Base-by-base conservation (phyloP, 2,329 filamentous ascomycete genomes). In the Fusarium virguliforme region DNA sequence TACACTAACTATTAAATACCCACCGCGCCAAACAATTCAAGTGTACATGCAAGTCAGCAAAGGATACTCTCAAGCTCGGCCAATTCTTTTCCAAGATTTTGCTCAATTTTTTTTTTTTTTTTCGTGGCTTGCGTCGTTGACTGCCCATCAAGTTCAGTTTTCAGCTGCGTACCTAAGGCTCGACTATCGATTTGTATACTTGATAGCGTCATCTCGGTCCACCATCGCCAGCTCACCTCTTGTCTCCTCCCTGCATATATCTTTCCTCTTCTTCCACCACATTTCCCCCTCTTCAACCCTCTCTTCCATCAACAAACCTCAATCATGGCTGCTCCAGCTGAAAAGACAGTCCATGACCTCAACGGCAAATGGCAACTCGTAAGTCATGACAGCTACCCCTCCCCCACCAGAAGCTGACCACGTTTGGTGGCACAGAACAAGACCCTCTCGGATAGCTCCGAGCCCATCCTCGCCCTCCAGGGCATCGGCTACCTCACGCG, bases 291-390 rank as follows among this genome's bases (percentile, higher is more conserved):
- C 12, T 18, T 12, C 15, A 24, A 46, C 30, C 22, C 26, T 56
- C 40, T 18, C 46, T n/a, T 48, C 26, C 28, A 28, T 6, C 24
- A 53, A 46, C 8, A 12, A 34, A 70, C 46, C 58, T 38, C 68
- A 70, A 87, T 64, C 76, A 95, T 95, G 92, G 92, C 92, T 71
- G 91, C 91, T 67, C 92, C 93, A 62, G 80, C 87, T 58, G 85
- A 86, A 68, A 89, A 91, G 84, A 93, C 87, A 55, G 86, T 90
- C 74, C 86, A 87, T 70, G 86, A 94, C 83, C 86, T 95, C 74
- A 89, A 81, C 75, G 93, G 92, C 69, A 88, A 86, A 77, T 95
- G 90, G 87, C 79, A 85, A 64, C 87, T 95, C 87, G 92, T 93
- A 84, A 74, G 87, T 60, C 32, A 13, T n/a, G 5, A n/a, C 28